Conservation (phyloP, 441 rosid genomes). For the Adansonia rubrostipa region DNA sequence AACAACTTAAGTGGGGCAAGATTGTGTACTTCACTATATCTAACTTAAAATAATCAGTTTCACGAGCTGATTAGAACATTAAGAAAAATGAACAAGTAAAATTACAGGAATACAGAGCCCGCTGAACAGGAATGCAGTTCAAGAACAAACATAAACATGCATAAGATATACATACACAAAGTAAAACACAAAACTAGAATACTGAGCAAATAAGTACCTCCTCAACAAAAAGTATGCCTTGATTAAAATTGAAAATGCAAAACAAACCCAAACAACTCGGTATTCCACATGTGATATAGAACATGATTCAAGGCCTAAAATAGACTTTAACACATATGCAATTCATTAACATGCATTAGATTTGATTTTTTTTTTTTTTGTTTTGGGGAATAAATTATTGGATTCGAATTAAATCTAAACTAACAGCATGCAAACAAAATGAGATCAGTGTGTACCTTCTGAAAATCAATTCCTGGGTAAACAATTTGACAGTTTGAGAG, state of each 20-base stretch:
- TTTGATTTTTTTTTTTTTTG: no score
- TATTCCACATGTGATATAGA: not conserved
- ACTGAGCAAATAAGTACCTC: not conserved
- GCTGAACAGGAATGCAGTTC: not conserved
- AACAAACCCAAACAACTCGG: not conserved
- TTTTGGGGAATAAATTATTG: not conserved
- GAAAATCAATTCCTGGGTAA: conserved; percentile 74
- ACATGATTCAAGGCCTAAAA: not conserved
- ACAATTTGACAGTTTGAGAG: conserved; percentile 90
- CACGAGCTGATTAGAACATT: not conserved
- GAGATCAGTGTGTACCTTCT: conserved; percentile 61
- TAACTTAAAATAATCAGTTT: conserved; percentile 5
- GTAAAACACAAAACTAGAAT: conserved; percentile 3
- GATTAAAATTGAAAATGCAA: not conserved
- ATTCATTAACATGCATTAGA: not conserved
- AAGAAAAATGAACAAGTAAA: conserved; percentile 9
- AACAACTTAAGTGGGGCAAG: conserved; percentile 7
- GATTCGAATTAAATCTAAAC: not conserved
- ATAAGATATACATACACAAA: not conserved
- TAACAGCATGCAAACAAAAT: conserved; percentile 15
- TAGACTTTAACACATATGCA: not conserved
- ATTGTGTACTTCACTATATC: not conserved
- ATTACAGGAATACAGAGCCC: not conserved
- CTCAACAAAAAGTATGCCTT: conserved; percentile 1
- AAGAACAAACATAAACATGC: not conserved